Conservation (phyloP, 768 basidiomycete species). For the Amanita muscaria region DNA sequence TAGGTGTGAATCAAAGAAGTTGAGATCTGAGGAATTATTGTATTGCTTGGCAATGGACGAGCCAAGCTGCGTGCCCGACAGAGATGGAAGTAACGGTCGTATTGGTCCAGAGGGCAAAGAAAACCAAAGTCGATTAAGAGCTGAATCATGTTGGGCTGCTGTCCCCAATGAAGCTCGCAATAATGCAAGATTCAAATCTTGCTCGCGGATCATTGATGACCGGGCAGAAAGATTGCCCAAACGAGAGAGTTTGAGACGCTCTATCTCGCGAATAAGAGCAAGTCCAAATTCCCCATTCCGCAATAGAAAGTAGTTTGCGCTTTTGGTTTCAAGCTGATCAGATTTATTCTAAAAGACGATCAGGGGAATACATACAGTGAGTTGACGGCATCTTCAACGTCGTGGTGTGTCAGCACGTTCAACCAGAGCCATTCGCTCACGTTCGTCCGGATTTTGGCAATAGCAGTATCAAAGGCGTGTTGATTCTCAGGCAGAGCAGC, state of each 20-base stretch:
- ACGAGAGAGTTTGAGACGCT: slow-evolving; percentile 73
- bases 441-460: slow-evolving; percentile 67
- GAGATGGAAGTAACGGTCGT: slow-evolving; percentile 73
- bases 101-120: slow-evolving; percentile 74
- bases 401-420: slow-evolving; percentile 75
- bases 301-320: slow-evolving; percentile 81
- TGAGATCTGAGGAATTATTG: slow-evolving; percentile 25
- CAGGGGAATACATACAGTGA: slow-evolving; percentile 52
- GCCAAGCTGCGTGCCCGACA: slow-evolving; percentile 33
- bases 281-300: slow-evolving; percentile 84
- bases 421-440: slow-evolving; percentile 94
- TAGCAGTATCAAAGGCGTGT: slow-evolving; percentile 65
- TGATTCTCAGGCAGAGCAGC: slow-evolving; percentile 66
- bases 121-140: slow-evolving; percentile 64
- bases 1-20: slow-evolving; percentile 62
- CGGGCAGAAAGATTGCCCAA: slow-evolving; percentile 57
- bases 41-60: slow-evolving; percentile 26
- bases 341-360: slow-evolving; percentile 1
- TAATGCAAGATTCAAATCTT: slow-evolving; percentile 81
- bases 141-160: slow-evolving; percentile 78
- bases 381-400: slow-evolving; percentile 78
- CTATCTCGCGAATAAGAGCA: slow-evolving; percentile 79
- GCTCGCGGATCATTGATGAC: slow-evolving; percentile 77
- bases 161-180: slow-evolving; percentile 86
- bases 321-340: slow-evolving; percentile 23